phyloP scores from a whole-genome alignment of 257 asterid species.

The Scutellaria minor region DNA sequence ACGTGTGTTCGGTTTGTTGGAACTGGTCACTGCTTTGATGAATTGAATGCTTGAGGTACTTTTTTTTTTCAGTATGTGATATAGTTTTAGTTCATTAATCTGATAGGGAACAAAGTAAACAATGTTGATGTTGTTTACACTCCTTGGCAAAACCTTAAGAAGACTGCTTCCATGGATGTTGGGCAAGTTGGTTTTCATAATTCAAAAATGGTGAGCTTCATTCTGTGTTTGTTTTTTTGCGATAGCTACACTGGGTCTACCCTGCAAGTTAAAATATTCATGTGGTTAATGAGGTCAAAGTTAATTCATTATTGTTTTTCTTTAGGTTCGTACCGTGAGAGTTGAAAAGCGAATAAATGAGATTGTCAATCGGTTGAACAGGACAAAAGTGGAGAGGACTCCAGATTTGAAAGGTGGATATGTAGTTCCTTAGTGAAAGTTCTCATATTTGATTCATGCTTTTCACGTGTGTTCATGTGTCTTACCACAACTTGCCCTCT shows the following conservation, averaged over 20 bases:
- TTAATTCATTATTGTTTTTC: slow-evolving; percentile 25
- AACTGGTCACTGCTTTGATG: slow-evolving; percentile 21
- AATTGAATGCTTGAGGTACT: slow-evolving; percentile 1
- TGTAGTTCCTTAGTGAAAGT: slow-evolving; percentile 2
- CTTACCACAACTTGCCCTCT: background rate
- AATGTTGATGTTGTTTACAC: slow-evolving; percentile 96
- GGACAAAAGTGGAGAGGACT: slow-evolving; percentile 90
- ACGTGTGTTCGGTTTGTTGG: slow-evolving; percentile 20
- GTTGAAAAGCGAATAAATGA: slow-evolving; percentile 97
- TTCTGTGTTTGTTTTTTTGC: slow-evolving; percentile 19
- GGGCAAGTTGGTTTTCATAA: slow-evolving; percentile 98
- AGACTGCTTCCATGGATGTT: slow-evolving; percentile 97
- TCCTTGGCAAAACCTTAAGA: slow-evolving; percentile 97
- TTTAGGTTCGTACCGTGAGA: slow-evolving; percentile 80
- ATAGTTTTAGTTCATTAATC: slow-evolving; percentile 13
- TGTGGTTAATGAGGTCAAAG: slow-evolving; percentile 29
- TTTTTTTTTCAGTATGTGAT: background rate
- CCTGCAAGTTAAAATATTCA: slow-evolving; percentile 9
- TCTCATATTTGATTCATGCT: background rate
- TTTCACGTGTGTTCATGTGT: background rate
- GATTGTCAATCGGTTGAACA: slow-evolving; percentile 86
- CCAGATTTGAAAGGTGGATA: slow-evolving; percentile 87
- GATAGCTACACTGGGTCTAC: background rate
- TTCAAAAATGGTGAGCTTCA: slow-evolving; percentile 76
- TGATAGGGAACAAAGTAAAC: slow-evolving; percentile 89